phyloP scores from a whole-genome alignment of 2,329 filamentous ascomycete species.

The Daldinia sp. region DNA sequence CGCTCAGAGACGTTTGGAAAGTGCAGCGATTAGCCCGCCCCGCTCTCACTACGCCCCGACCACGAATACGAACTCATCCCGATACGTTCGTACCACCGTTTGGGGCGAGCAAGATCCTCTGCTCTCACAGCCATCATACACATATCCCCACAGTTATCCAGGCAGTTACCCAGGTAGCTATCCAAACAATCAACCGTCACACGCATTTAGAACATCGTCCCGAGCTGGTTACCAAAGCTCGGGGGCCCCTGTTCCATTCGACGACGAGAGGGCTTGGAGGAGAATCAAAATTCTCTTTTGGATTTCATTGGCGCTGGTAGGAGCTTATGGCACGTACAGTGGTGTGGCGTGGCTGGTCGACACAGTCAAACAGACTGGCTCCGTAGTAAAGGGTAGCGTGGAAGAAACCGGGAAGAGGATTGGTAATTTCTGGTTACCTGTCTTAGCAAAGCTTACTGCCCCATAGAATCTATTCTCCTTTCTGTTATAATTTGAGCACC shows the following conservation, averaged over 20 bases:
- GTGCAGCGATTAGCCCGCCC: constrained; percentile 9
- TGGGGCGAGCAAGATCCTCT: constrained; percentile 21
- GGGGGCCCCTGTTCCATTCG: not conserved
- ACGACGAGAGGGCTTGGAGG: constrained; percentile 9
- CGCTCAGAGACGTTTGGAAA: constrained; percentile 14
- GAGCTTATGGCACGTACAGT: constrained; percentile 12
- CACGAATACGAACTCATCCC: not conserved
- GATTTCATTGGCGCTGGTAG: constrained; percentile 5
- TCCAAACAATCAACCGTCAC: constrained; percentile 3
- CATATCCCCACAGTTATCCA: constrained; percentile 2
- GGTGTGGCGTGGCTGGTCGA: constrained; percentile 9
- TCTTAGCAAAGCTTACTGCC: not conserved
- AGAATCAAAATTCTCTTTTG: constrained; percentile 15
- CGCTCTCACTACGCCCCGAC: not conserved
- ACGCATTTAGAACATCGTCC: not conserved
- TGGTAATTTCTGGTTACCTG: constrained; percentile 4
- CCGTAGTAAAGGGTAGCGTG: not conserved
- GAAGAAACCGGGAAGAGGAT: constrained; percentile 1
- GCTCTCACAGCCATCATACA: not conserved
- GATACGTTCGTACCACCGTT: not conserved
- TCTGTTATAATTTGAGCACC: not conserved
- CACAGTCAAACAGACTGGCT: constrained; percentile 2
- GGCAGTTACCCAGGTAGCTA: constrained; percentile 7
- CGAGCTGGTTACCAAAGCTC: not conserved
- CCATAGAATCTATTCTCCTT: not conserved